Evolutionary conservation across 139 green algal species (phyloP), one percentile per base, ranked within the genome.

Genomic region (Chlamydomonas sphaeroides): DNA sequence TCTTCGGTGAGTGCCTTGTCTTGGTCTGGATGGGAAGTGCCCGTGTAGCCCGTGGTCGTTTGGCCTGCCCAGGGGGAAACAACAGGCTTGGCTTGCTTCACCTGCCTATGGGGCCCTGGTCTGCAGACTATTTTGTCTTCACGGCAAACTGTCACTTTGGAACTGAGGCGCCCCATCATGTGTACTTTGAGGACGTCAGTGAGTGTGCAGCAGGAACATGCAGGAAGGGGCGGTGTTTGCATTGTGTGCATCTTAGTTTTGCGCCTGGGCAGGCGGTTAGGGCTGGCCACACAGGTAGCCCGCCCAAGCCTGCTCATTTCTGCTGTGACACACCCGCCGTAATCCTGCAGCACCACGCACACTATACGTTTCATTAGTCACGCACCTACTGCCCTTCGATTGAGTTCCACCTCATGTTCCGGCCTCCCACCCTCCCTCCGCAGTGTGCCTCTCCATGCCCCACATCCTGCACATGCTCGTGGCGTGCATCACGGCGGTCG

Each of bases 401-500:
- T n/a, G n/a, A n/a, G 1, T 33, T 30, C 15, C 26, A 18, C 1
- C 35, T 26, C 26, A 5, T 23, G 3, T 36, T 4, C 30, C 26
- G 5, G 59, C 7, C 10, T 17, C 7, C 17, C 30, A 5, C 59
- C 10, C 2, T 14, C 28, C 30, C n/a, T 20, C 69, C n/a, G 10
- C 68, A 74, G 56, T 33, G 33, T 85, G 79, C 79, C 39, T 85
- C 32, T 51, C 39, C 33, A 85, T 85, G 79, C 79, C 79, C 67
- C 79, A 85, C 79, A 30, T 85, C n/a, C n/a, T 85, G 23, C 56
- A 79, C 79, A 59, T 85, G 65, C 14, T 71, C 5, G 67, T 85
- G 36, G 53, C 66, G 33, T 25, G 56, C 26, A 11, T 11, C 20
- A 78, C 67, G 7, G 79, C 67, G 5, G 23, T 63, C n/a, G 8